Conservation (phyloP, 495 filamentous ascomycete species). For the Xylaria cubensis region DNA sequence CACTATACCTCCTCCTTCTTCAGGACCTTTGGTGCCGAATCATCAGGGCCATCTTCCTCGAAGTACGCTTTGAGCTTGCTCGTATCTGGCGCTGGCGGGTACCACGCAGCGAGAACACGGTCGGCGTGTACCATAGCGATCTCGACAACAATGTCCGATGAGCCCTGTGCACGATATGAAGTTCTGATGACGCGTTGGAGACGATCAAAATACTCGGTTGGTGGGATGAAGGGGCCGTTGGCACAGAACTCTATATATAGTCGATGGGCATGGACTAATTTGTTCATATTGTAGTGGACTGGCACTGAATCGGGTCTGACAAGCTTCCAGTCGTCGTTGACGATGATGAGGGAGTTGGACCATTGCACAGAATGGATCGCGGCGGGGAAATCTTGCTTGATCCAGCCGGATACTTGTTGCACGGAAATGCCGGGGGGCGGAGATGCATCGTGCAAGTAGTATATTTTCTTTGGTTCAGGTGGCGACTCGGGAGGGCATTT, state of each 20-base stretch:
- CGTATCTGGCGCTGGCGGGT: background rate
- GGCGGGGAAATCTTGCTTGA: background rate
- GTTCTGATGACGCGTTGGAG: too few relatives aligned
- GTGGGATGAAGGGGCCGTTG: background rate
- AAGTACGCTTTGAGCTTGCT: background rate
- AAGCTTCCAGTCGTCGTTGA: background rate
- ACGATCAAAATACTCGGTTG: background rate
- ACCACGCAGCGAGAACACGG: background rate
- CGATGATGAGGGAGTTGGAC: background rate
- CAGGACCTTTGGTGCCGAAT: background rate
- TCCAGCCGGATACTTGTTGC: background rate
- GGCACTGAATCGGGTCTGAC: too few relatives aligned
- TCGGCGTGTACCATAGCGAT: background rate
- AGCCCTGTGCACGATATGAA: too few relatives aligned
- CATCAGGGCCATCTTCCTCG: background rate
- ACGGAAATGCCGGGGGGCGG: background rate
- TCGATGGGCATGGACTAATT: background rate
- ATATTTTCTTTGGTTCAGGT: background rate
- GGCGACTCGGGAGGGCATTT: background rate
- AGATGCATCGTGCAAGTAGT: background rate
- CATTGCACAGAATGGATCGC: too few relatives aligned
- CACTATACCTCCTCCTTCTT: background rate
- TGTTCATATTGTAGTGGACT: too few relatives aligned
- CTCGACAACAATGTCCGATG: background rate
- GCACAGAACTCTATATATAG: background rate